These are phyloP conservation scores for Stereum hirsutum DNA, from an alignment of 1,284 basidiomycete species.

Conservation along the genomic window DNA sequence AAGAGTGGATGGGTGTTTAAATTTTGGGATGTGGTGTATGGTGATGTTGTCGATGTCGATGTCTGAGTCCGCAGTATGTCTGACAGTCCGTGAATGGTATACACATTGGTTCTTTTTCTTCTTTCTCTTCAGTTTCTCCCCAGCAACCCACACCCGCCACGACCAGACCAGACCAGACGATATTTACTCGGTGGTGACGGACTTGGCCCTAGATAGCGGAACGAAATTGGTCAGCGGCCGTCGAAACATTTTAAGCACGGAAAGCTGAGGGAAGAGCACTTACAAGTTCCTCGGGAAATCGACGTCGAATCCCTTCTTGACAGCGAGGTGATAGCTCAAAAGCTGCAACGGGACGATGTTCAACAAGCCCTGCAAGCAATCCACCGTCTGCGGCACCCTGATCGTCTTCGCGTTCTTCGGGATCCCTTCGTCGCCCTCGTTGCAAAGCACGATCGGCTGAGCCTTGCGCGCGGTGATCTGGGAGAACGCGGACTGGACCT, in stretches of 20 bases:
- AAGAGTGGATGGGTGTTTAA: too few species aligned
- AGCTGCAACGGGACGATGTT: slow-evolving; percentile 97
- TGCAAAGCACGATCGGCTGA: slow-evolving; percentile 92
- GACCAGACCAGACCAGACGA: too few species aligned
- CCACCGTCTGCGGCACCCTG: slow-evolving; percentile 89
- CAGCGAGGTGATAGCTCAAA: slow-evolving; percentile 93
- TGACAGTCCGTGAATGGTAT: too few species aligned
- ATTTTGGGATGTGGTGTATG: too few species aligned
- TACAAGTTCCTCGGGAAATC: slow-evolving; percentile 97
- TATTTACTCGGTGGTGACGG: slow-evolving; percentile 79
- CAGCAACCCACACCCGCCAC: too few species aligned
- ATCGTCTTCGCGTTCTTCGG: slow-evolving; percentile 75
- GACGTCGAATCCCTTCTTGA: slow-evolving; percentile 94
- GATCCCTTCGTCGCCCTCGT: slow-evolving; percentile 86
- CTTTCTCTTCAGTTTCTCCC: too few species aligned
- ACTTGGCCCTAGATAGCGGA: slow-evolving; percentile 55
- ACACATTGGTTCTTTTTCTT: too few species aligned
- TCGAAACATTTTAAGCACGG: neutral
- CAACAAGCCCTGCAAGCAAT: slow-evolving; percentile 92
- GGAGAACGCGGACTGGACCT: slow-evolving; percentile 92
- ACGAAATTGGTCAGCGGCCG: slow-evolving; percentile 9
- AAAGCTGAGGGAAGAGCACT: slow-evolving; percentile 22
- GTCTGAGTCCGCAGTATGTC: too few species aligned
- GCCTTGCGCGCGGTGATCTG: slow-evolving; percentile 98
- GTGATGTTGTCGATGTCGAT: too few species aligned